A percentile compares a stretch with the other conserved stretches of the same genome.
These are phyloP conservation scores for button mushroom (Agaricus bisporus) DNA, from an alignment of 768 basidiomycete species.

Conservation along the genomic window DNA sequence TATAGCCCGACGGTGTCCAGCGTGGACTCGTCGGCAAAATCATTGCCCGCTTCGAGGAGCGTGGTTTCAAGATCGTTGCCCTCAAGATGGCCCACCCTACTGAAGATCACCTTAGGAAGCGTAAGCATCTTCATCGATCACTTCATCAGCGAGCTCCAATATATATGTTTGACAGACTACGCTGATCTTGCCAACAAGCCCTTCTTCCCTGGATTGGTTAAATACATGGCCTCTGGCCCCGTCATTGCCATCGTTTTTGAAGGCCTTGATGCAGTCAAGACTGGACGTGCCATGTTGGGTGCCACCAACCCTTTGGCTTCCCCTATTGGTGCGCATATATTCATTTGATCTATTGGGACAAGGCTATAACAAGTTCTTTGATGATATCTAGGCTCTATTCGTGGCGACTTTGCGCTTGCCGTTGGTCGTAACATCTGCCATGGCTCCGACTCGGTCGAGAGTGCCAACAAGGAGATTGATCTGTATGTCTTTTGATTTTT, in stretches of 20 bases:
- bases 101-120: slow-evolving; percentile 85
- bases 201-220: slow-evolving; percentile 96
- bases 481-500: slow-evolving; percentile 49
- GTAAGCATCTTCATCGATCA: slow-evolving; percentile 31
- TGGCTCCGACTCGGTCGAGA: slow-evolving; percentile 86
- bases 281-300: slow-evolving; percentile 93
- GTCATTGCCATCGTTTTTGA: slow-evolving; percentile 96
- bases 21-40: slow-evolving; percentile 93
- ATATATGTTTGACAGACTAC: slow-evolving; percentile 60
- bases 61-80: slow-evolving; percentile 96
- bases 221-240: slow-evolving; percentile 94
- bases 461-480: slow-evolving; percentile 88
- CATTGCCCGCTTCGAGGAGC: slow-evolving; percentile 93
- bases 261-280: slow-evolving; percentile 91
- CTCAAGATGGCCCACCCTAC: slow-evolving; percentile 85
- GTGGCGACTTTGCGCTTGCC: slow-evolving; percentile 91
- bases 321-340: slow-evolving; percentile 56
- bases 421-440: slow-evolving; percentile 95
- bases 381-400: slow-evolving; percentile 69
- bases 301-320: slow-evolving; percentile 95
- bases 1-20: slow-evolving; percentile 97
- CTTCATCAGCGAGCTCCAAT: slow-evolving; percentile 2
- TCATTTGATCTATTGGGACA: no score
- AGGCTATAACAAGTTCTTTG: slow-evolving; percentile 6
- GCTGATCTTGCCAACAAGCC: slow-evolving; percentile 88